Conservation (phyloP, 768 basidiomycete species). For the Heimioporus sp. region DNA sequence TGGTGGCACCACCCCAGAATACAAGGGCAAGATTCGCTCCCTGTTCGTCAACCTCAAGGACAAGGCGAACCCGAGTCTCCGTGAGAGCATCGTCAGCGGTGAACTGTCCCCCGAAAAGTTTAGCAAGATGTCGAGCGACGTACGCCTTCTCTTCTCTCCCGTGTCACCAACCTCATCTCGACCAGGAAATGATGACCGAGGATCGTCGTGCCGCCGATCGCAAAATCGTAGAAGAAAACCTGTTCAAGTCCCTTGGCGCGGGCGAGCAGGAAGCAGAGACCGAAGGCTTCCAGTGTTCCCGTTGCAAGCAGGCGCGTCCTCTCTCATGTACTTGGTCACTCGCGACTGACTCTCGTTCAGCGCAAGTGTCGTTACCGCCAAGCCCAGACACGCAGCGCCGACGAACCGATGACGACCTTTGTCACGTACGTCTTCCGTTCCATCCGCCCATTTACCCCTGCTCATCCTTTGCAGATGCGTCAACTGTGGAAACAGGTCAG, state of each 20-base stretch:
- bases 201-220: conserved; percentile 83
- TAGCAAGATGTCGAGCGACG: conserved; percentile 79
- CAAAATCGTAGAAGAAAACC: conserved; percentile 79
- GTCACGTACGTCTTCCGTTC: conserved; percentile 59
- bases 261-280: conserved; percentile 92
- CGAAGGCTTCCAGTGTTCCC: conserved; percentile 93
- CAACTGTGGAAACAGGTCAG: conserved; percentile 60
- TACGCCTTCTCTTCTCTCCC: conserved; percentile 24
- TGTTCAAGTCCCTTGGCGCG: conserved; percentile 89
- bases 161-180: background rate
- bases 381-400: conserved; percentile 95
- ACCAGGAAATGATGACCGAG: conserved; percentile 93
- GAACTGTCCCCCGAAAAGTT: conserved; percentile 69
- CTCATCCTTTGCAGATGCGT: conserved; percentile 46
- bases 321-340: background rate
- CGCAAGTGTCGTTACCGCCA: conserved; percentile 91
- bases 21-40: conserved; percentile 81
- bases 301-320: conserved; percentile 79
- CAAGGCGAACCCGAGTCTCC: conserved; percentile 84
- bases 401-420: conserved; percentile 99
- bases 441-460: background rate
- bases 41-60: conserved; percentile 94
- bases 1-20: conserved; percentile 45
- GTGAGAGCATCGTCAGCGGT: conserved; percentile 84
- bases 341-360: conserved; percentile 32